A percentile compares a stretch with the other conserved stretches of the same genome.
Evolutionary conservation across 345 rosid species (phyloP).

Genomic region (Psidium guajava): DNA sequence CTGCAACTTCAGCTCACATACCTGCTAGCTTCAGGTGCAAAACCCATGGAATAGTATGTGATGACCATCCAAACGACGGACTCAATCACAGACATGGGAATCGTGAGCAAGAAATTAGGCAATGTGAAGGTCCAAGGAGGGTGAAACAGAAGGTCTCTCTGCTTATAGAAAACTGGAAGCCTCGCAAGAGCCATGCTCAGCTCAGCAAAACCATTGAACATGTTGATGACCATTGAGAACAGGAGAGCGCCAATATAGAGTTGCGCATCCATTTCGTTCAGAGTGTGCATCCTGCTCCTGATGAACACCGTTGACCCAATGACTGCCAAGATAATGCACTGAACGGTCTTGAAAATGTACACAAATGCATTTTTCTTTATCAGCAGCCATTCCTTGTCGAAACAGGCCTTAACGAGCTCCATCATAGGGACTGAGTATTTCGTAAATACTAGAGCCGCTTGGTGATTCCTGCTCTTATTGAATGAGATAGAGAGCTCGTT

Average conservation of each 20-base stretch:
- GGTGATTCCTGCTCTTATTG: constrained; percentile 42
- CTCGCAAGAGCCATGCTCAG: constrained; percentile 49
- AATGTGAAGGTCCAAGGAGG: constrained; percentile 79
- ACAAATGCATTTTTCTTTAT: constrained; percentile 52
- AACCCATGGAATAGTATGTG: constrained; percentile 56
- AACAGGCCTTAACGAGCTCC: constrained; percentile 59
- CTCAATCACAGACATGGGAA: constrained; percentile 67
- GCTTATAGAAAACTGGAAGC: constrained; percentile 86
- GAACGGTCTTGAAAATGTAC: constrained; percentile 60
- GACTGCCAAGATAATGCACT: constrained; percentile 46
- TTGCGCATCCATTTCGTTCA: constrained; percentile 32
- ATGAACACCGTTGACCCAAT: constrained; percentile 44
- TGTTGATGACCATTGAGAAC: constrained; percentile 49
- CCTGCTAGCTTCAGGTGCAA: constrained; percentile 78
- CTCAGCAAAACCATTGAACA: constrained; percentile 84
- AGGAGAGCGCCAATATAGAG: constrained; percentile 37
- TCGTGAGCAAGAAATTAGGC: constrained; percentile 45
- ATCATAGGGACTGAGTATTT: constrained; percentile 41
- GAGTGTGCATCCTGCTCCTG: constrained; percentile 42
- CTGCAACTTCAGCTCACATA: not conserved
- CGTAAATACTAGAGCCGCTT: constrained; percentile 51
- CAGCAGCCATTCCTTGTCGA: constrained; percentile 69
- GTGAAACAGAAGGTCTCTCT: constrained; percentile 67
- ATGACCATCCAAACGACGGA: constrained; percentile 49
- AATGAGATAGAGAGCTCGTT: constrained; percentile 45